Evolutionary conservation across 1,284 basidiomycete species (phyloP).

Genomic region (Coniophora puteana): DNA sequence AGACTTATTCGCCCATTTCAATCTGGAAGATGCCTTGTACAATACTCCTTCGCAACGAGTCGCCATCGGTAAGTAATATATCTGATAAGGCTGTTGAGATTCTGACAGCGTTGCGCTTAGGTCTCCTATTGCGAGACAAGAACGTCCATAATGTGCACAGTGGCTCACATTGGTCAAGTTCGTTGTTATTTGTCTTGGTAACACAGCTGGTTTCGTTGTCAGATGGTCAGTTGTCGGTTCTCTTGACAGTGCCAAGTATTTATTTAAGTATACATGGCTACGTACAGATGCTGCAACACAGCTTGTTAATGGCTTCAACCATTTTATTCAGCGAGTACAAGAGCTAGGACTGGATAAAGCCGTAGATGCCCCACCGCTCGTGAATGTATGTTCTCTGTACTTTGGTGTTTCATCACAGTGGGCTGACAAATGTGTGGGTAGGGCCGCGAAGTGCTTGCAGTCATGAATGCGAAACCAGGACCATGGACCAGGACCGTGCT

Average conservation of each 20-base stretch:
- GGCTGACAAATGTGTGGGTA: conserved; percentile 28
- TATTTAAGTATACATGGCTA: conserved; percentile 22
- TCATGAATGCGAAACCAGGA: conserved; percentile 59
- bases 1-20: conserved; percentile 39
- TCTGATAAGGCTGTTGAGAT: background rate
- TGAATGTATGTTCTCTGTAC: conserved; percentile 59
- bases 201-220: conserved; percentile 66
- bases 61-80: conserved; percentile 49
- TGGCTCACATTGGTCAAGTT: conserved; percentile 68
- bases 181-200: conserved; percentile 72
- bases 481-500: conserved; percentile 67
- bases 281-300: conserved; percentile 39
- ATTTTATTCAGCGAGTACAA: conserved; percentile 56
- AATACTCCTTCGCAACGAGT: conserved; percentile 45
- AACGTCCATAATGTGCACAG: conserved; percentile 59
- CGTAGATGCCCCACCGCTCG: conserved; percentile 67
- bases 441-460: conserved; percentile 66
- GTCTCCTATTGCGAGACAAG: conserved; percentile 64
- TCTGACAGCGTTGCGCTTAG: conserved; percentile 30
- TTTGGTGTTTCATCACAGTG: too few species aligned
- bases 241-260: conserved; percentile 1
- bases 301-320: conserved; percentile 62
- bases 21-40: conserved; percentile 35
- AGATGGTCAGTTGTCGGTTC: conserved; percentile 39
- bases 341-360: conserved; percentile 57